These are phyloP conservation scores for Komagataella pastoris DNA, from an alignment of 805 yeast genomes.

Conservation along the genomic window DNA sequence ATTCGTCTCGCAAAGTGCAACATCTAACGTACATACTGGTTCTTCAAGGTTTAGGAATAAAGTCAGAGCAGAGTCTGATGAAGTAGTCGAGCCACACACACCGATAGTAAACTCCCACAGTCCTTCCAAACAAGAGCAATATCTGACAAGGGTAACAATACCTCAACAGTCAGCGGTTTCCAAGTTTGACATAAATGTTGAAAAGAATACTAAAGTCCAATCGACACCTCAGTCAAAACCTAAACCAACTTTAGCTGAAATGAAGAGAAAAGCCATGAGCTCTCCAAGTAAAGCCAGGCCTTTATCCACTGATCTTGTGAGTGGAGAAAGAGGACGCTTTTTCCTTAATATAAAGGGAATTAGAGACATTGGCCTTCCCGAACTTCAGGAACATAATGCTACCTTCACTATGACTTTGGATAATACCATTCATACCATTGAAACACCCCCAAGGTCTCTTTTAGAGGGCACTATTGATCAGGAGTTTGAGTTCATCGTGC, in stretches of 20 bases:
- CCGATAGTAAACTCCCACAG: background rate
- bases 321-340: constrained; percentile 32
- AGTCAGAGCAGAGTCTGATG: background rate
- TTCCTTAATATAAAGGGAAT: constrained; percentile 37
- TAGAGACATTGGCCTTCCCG: constrained; percentile 32
- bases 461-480: constrained; percentile 32
- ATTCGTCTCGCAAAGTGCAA: background rate
- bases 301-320: constrained; percentile 5
- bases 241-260: background rate
- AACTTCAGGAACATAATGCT: constrained; percentile 28
- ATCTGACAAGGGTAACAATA: no score
- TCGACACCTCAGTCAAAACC: background rate
- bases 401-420: constrained; percentile 47
- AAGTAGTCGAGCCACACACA: background rate
- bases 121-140: background rate
- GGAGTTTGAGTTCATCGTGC: constrained; percentile 69
- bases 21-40: background rate
- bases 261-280: background rate
- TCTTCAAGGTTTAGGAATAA: background rate
- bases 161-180: background rate
- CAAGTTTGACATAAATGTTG: background rate
- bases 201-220: background rate
- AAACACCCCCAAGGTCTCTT: constrained; percentile 30
- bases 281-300: background rate
- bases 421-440: constrained; percentile 70